Conservation (phyloP, 305 asterid genomes). For the Fraxinus sp. region DNA sequence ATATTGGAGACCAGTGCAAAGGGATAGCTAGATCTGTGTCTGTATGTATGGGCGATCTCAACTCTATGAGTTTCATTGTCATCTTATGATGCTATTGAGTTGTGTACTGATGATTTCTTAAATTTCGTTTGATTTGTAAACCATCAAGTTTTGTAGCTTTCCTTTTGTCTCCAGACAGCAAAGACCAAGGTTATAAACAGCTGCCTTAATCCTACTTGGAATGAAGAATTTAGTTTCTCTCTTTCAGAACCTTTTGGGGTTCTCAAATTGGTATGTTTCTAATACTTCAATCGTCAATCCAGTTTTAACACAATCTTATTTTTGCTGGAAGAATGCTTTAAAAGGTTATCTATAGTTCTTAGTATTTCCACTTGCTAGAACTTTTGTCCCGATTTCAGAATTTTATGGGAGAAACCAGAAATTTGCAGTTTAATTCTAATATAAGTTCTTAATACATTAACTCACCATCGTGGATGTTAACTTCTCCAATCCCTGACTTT, state of each 20-base stretch:
- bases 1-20: background rate
- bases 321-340: background rate
- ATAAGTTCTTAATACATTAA: background rate
- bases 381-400: background rate
- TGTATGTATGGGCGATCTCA: background rate
- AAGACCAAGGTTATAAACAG: constrained; percentile 47
- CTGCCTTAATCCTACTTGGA: constrained; percentile 53
- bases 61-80: background rate
- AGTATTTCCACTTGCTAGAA: background rate
- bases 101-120: background rate
- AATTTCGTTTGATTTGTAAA: background rate
- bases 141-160: background rate
- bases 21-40: background rate
- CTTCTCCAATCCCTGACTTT: background rate
- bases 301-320: background rate
- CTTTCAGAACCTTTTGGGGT: constrained; percentile 38
- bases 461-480: background rate
- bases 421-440: background rate
- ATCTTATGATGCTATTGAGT: background rate
- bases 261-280: constrained; percentile 38
- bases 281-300: background rate
- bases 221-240: constrained; percentile 49
- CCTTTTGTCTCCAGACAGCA: constrained; percentile 31
- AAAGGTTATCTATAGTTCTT: background rate
- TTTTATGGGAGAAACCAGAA: background rate